Conservation (phyloP, 306 rosid species). For the Spatholobus suberectus region DNA sequence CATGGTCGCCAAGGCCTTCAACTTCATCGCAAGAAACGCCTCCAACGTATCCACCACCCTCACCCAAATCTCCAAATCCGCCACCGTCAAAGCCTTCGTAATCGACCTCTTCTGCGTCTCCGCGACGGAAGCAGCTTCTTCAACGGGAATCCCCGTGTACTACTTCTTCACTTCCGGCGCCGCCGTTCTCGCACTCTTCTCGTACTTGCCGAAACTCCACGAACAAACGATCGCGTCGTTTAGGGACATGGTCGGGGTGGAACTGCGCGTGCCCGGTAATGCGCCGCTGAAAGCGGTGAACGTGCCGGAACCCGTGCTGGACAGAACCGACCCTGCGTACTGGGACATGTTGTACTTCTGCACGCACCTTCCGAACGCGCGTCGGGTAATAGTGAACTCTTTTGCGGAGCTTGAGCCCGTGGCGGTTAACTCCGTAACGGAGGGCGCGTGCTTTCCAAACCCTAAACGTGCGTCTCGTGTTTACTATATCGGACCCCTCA, state of each 20-base stretch:
- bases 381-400: slow-evolving; percentile 39
- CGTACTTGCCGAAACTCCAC: slow-evolving; percentile 37
- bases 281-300: slow-evolving; percentile 3
- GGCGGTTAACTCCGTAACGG: slow-evolving; percentile 31
- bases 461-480: background rate
- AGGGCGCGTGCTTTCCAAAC: slow-evolving; percentile 32
- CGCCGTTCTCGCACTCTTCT: background rate
- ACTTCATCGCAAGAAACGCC: slow-evolving; percentile 16
- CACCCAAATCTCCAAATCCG: background rate
- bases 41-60: slow-evolving; percentile 14
- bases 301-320: slow-evolving; percentile 28
- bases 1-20: background rate
- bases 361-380: background rate
- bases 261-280: slow-evolving; percentile 32
- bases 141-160: slow-evolving; percentile 25
- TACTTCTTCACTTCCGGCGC: slow-evolving; percentile 46
- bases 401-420: slow-evolving; percentile 23
- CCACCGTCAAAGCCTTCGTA: slow-evolving; percentile 2
- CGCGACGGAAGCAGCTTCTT: background rate
- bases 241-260: slow-evolving; percentile 29
- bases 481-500: slow-evolving; percentile 40
- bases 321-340: slow-evolving; percentile 35
- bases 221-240: background rate
- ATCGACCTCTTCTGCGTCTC: slow-evolving; percentile 42
- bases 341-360: slow-evolving; percentile 37